A percentile compares a stretch with the other conserved stretches of the same genome.
These are phyloP conservation scores for Penicillium sumatraense DNA, from an alignment of 2,329 filamentous ascomycete genomes.

Conservation along the genomic window DNA sequence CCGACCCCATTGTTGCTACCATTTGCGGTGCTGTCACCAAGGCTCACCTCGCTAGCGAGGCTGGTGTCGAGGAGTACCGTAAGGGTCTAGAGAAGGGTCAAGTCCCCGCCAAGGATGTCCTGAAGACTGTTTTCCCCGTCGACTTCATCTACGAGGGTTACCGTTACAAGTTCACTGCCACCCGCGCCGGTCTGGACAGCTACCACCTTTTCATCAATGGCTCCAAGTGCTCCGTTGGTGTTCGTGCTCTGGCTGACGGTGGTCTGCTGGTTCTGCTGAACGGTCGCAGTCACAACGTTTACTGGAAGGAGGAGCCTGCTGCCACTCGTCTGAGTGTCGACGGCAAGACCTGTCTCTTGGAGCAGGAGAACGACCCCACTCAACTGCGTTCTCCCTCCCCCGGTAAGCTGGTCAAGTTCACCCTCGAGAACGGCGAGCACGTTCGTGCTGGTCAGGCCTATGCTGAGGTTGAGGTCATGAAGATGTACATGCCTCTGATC, in stretches of 20 bases:
- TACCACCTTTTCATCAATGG: slow-evolving; percentile 99
- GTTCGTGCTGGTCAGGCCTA: slow-evolving; percentile 90
- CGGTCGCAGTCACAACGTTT: slow-evolving; percentile 95
- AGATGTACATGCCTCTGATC: slow-evolving; percentile 99
- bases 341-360: slow-evolving; percentile 95
- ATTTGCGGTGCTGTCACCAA: slow-evolving; percentile 94
- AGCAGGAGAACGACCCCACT: slow-evolving; percentile 98
- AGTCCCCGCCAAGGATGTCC: slow-evolving; percentile 91
- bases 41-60: slow-evolving; percentile 92
- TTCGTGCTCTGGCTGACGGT: slow-evolving; percentile 90
- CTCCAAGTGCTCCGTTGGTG: slow-evolving; percentile 91
- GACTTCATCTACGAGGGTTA: slow-evolving; percentile 98
- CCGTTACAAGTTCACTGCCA: slow-evolving; percentile 98
- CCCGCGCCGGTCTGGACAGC: slow-evolving; percentile 86
- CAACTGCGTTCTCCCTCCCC: slow-evolving; percentile 93
- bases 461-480: slow-evolving; percentile 99
- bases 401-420: slow-evolving; percentile 97
- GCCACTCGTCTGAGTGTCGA: slow-evolving; percentile 95
- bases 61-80: slow-evolving; percentile 83
- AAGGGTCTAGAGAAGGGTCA: slow-evolving; percentile 94
- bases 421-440: slow-evolving; percentile 92
- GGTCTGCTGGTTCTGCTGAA: slow-evolving; percentile 88
- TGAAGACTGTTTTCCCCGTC: slow-evolving; percentile 96
- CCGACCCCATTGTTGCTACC: slow-evolving; percentile 90
- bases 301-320: slow-evolving; percentile 99